Evolutionary conservation across 208 protist species (phyloP), one percentile per base, ranked within the genome.

Genomic region (Wallacemonas collosoma): DNA sequence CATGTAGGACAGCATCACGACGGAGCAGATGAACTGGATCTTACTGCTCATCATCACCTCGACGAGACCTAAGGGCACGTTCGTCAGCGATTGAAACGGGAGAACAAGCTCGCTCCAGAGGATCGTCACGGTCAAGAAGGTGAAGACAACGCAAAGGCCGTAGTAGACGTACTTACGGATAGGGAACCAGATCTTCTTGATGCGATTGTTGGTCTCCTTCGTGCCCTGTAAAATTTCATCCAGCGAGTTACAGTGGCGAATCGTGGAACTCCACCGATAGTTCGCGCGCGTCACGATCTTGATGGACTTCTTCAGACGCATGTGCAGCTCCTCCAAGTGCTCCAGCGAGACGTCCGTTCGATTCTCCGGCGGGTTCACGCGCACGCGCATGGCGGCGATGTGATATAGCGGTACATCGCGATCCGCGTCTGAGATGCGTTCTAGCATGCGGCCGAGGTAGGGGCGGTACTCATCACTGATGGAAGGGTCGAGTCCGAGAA

Each of bases 1-100:
- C 88, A 96, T 95, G 84, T 97, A 97, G 76, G 93, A 95, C 71
- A 97, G 85, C 60, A 96, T 83, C 38, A 96, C 67, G 41, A 96
- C 78, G 40, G 87, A 94, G n/a, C 79, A 83, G 7, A 92, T 65
- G 63, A 96, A 90, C 63, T 95, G 88, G 39, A 93, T 72, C 40
- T 50, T 38, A 67, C 84, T 93, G 47, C 81, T 75, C 81, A 95
- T 91, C 38, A 93, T 79, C 2, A 95, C 56, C 67, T 93, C 87
- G 47, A 97, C 86, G 17, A 95, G 74, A 56, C 87, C 86, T 8
- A 97, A 79, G 35, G 80, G 85, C 51, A 73, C 80, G 0, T 50
- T 70, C 3, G 76, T 82, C 57, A 87, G 71, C 51, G 77, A 61
- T 14, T 83, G 84, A 68, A 97, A 87, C 7, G 93, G 93, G 57